These are phyloP conservation scores for Vitis rupestris DNA, from an alignment of 164 flowering plant genomes.

Conservation along the genomic window DNA sequence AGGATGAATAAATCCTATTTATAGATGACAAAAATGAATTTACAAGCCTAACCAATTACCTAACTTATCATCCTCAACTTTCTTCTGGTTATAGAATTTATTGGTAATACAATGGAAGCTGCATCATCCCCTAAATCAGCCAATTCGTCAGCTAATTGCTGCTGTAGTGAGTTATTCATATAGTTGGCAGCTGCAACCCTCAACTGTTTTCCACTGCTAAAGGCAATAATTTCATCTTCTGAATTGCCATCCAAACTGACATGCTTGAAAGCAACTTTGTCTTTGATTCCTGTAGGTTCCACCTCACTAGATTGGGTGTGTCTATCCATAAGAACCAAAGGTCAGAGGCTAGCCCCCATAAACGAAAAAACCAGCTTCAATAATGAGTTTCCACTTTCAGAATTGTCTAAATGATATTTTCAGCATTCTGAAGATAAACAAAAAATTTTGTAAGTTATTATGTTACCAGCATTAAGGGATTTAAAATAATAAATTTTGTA, in stretches of 20 bases:
- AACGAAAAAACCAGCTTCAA: too few species aligned
- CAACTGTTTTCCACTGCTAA: constrained; percentile 7
- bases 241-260: constrained; percentile 9
- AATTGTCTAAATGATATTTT: not conserved
- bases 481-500: too few species aligned
- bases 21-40: not conserved
- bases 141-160: constrained; percentile 28
- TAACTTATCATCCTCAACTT: constrained; percentile 62
- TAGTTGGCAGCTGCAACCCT: constrained; percentile 6
- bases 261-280: constrained; percentile 2
- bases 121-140: constrained; percentile 50
- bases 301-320: constrained; percentile 7
- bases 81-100: constrained; percentile 35
- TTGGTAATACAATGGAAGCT: constrained; percentile 13
- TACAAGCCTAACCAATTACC: constrained; percentile 44
- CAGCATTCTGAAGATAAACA: not conserved
- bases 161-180: constrained; percentile 14
- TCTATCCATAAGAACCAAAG: constrained; percentile 23
- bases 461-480: too few species aligned
- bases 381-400: too few species aligned
- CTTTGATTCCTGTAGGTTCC: constrained; percentile 6
- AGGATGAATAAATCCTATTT: too few species aligned
- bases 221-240: constrained; percentile 18
- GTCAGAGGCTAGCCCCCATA: too few species aligned
- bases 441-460: too few species aligned